Percentiles rank a stretch among this genome's conserved stretches.
Evolutionary conservation across 2,329 filamentous ascomycete species (phyloP).

Genomic region (Waltergamsia citrina): DNA sequence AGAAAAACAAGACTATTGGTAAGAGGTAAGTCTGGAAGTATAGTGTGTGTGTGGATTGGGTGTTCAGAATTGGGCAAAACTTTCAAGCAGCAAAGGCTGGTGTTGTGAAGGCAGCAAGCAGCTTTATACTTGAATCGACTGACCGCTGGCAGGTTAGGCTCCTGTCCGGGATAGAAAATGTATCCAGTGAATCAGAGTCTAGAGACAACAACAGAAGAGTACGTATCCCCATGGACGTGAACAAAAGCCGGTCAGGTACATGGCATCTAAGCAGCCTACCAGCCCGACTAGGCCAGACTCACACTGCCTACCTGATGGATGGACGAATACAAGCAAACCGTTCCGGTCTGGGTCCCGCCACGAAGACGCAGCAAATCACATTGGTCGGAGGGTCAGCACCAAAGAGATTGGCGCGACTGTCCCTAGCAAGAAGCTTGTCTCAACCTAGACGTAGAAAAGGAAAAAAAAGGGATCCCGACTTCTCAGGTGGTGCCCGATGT

Average conservation of each 20-base stretch:
- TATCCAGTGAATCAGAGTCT: no score
- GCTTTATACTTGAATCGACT: not conserved
- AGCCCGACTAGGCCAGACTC: not conserved
- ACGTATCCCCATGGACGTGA: not conserved
- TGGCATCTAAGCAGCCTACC: not conserved
- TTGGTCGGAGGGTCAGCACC: not conserved
- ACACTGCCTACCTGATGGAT: not conserved
- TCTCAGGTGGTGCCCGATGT: not conserved
- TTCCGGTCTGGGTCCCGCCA: not conserved
- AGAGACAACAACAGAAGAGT: not conserved
- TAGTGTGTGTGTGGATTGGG: no score
- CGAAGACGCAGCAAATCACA: not conserved
- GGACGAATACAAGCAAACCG: constrained; percentile 3
- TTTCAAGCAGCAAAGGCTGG: not conserved
- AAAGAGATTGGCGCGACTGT: constrained; percentile 2
- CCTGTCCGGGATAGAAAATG: no score
- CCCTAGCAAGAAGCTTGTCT: constrained; percentile 3
- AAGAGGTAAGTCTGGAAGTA: no score
- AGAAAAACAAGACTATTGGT: no score
- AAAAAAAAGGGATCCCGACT: not conserved
- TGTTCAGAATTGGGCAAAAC: not conserved
- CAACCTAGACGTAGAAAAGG: not conserved
- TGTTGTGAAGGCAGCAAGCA: not conserved
- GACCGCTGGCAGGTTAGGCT: no score
- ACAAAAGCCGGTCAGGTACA: not conserved